phyloP scores from a whole-genome alignment of 345 rosid species.

The Angophora floribunda region DNA sequence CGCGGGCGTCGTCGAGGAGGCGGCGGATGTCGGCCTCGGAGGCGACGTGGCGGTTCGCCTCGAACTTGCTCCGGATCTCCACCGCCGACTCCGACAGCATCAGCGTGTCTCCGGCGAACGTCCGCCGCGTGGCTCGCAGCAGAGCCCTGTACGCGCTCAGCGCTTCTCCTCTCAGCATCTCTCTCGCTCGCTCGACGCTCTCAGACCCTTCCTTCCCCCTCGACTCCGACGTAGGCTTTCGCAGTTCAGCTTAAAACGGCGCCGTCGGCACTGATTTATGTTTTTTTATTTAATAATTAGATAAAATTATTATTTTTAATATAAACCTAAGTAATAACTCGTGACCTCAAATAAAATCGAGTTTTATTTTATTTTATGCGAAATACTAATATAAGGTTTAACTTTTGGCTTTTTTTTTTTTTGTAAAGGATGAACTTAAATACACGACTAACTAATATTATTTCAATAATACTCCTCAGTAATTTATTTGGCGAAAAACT shows the following conservation, averaged over 20 bases:
- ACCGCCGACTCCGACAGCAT: slow-evolving; percentile 67
- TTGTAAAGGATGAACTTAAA: not conserved
- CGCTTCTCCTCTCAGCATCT: slow-evolving; percentile 42
- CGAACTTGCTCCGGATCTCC: slow-evolving; percentile 74
- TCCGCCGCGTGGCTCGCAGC: slow-evolving; percentile 58
- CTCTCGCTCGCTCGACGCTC: not conserved
- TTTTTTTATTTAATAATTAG: not conserved
- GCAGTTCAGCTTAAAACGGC: not conserved
- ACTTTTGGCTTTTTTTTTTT: no score
- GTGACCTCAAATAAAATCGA: not conserved
- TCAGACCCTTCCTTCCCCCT: not conserved
- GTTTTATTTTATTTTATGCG: not conserved
- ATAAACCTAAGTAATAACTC: not conserved
- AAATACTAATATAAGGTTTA: not conserved
- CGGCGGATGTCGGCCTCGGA: slow-evolving; percentile 52
- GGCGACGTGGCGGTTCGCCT: slow-evolving; percentile 61
- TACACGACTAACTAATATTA: not conserved
- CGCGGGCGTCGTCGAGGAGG: slow-evolving; percentile 81
- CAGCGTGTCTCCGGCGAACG: slow-evolving; percentile 65
- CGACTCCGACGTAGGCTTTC: not conserved
- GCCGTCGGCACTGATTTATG: not conserved
- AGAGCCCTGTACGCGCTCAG: slow-evolving; percentile 62
- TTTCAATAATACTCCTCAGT: not conserved
- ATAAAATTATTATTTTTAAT: not conserved
- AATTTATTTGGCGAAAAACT: not conserved